phyloP scores from a whole-genome alignment of 352 stramenopile species.

The Thalassiosira mediterranea region DNA sequence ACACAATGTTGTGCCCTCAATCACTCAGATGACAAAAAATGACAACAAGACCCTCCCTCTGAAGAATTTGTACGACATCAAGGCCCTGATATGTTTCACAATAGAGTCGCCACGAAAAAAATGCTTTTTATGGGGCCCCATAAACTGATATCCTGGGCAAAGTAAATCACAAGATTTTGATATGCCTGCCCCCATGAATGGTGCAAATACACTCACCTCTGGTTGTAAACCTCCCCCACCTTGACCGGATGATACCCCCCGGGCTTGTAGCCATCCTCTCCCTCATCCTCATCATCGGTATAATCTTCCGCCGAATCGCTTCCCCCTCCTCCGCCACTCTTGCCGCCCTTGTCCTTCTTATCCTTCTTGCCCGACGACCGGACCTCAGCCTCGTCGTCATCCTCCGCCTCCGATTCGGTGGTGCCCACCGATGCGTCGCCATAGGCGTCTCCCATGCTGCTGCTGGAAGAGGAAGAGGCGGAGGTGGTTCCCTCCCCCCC shows the following conservation, averaged over 20 bases:
- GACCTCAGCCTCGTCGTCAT: conserved; percentile 1
- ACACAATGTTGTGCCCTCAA: no score
- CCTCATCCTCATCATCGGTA: conserved; percentile 92
- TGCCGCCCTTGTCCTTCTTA: no score
- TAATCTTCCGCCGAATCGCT: conserved; percentile 80
- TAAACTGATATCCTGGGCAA: no score
- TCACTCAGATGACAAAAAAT: no score
- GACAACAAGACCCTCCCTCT: no score
- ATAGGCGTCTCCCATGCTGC: conserved; percentile 37
- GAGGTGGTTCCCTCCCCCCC: conserved; percentile 10
- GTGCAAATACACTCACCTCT: conserved; percentile 60
- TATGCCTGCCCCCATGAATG: background rate
- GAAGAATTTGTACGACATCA: no score
- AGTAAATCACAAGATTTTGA: background rate
- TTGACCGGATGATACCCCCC: conserved; percentile 98
- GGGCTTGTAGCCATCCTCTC: conserved; percentile 92
- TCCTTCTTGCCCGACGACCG: background rate
- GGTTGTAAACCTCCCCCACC: conserved; percentile 82
- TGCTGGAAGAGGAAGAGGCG: conserved; percentile 17
- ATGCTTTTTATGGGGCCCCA: no score
- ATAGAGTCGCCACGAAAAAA: no score
- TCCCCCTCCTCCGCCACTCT: conserved; percentile 5
- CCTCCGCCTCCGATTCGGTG: conserved; percentile 34
- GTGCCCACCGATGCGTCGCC: conserved; percentile 36
- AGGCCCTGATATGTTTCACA: no score